Evolutionary conservation across 129 eudicot species (phyloP).

Genomic region (Pseudognaphalium luteoalbum): DNA sequence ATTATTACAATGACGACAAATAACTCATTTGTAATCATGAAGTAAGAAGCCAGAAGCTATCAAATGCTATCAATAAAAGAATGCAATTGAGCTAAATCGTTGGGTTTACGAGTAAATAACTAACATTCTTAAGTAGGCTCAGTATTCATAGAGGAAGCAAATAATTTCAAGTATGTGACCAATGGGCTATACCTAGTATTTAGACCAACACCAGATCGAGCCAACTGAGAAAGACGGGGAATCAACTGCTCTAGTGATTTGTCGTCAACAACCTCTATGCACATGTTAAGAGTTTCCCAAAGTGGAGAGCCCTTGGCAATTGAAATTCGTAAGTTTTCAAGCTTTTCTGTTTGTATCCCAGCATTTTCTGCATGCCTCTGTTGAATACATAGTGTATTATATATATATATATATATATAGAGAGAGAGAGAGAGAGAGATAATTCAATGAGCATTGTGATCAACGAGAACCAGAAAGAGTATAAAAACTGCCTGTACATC

Average conservation of each 20-base stretch:
- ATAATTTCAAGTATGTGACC: neutral
- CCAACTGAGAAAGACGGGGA: constrained; percentile 92
- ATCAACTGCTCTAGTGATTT: constrained; percentile 75
- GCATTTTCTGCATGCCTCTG: constrained; percentile 92
- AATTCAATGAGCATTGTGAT: neutral
- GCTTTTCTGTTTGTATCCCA: constrained; percentile 95
- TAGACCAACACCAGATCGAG: constrained; percentile 92
- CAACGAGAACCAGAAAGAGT: constrained; percentile 6
- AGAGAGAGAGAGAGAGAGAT: neutral
- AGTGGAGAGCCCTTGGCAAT: constrained; percentile 93
- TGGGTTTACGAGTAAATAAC: neutral
- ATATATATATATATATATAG: too few species aligned
- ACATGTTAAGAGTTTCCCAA: constrained; percentile 95
- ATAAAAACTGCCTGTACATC: neutral
- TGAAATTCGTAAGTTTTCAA: constrained; percentile 84
- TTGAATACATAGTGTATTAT: neutral
- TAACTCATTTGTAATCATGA: constrained; percentile 12
- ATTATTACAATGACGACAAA: neutral
- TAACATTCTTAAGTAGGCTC: constrained; percentile 9
- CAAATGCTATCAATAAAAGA: neutral
- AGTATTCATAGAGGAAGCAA: neutral
- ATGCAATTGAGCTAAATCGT: neutral
- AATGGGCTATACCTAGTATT: constrained; percentile 68
- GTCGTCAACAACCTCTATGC: constrained; percentile 79
- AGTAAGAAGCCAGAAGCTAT: constrained; percentile 14